phyloP scores from a whole-genome alignment of 192 early-diverging fungal genomes.

The Coemansia brasiliensis region DNA sequence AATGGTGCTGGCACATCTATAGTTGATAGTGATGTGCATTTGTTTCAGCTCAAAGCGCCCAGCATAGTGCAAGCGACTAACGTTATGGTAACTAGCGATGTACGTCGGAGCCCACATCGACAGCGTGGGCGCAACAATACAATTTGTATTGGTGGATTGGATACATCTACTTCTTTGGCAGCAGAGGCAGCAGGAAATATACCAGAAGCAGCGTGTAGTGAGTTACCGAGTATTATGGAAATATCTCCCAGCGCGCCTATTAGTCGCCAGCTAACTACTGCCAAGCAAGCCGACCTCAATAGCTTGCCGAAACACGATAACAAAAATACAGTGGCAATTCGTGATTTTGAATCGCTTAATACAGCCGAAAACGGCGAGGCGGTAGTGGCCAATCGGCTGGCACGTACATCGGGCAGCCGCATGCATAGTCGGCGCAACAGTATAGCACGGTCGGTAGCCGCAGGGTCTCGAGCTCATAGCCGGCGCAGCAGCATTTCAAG shows the following conservation, averaged over 20 bases:
- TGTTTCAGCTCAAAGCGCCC: constrained; percentile 7
- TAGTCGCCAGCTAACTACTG: not conserved
- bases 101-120: not conserved
- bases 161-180: constrained; percentile 6
- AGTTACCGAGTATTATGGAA: constrained; percentile 11
- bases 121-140: constrained; percentile 28
- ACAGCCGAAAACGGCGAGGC: not conserved
- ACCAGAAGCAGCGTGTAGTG: not conserved
- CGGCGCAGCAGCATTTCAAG: constrained; percentile 39
- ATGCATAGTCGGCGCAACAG: constrained; percentile 28
- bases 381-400: constrained; percentile 6
- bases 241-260: constrained; percentile 7
- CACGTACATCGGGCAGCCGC: constrained; percentile 10
- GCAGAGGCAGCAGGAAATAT: too few relatives aligned
- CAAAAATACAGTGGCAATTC: not conserved
- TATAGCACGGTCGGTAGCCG: constrained; percentile 15
- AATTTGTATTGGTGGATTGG: constrained; percentile 24
- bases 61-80: constrained; percentile 8
- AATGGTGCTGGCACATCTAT: not conserved
- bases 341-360: not conserved
- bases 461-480: constrained; percentile 35
- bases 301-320: not conserved
- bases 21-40: not conserved
- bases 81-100: constrained; percentile 8
- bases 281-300: not conserved